These are phyloP conservation scores for Citropsis articulata DNA, from an alignment of 345 rosid species.

Conservation along the genomic window DNA sequence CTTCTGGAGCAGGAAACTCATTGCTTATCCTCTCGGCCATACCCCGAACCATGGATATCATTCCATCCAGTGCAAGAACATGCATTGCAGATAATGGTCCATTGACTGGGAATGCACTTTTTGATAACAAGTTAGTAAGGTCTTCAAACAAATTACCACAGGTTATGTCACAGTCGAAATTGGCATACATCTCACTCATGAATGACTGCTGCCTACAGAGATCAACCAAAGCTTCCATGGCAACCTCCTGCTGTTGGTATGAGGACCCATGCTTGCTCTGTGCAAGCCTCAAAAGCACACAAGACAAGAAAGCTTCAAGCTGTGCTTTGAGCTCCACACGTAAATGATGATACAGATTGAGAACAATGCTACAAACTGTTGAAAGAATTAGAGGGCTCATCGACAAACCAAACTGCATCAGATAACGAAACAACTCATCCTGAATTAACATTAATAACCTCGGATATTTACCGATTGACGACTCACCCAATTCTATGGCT, in stretches of 20 bases:
- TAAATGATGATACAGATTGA: conserved; percentile 64
- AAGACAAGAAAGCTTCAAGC: conserved; percentile 70
- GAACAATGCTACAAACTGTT: conserved; percentile 71
- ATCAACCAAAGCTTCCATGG: conserved; percentile 77
- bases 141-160: conserved; percentile 71
- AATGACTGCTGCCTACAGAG: conserved; percentile 63
- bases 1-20: conserved; percentile 35
- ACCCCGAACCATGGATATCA: conserved; percentile 51
- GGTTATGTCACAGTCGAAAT: conserved; percentile 74
- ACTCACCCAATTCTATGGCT: conserved; percentile 61
- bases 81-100: conserved; percentile 76
- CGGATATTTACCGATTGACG: conserved; percentile 52
- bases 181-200: conserved; percentile 66
- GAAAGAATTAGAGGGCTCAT: conserved; percentile 81
- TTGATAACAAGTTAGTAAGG: conserved; percentile 56
- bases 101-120: conserved; percentile 69
- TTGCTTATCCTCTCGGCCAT: conserved; percentile 60
- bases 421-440: conserved; percentile 62
- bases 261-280: conserved; percentile 70
- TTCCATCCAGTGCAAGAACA: conserved; percentile 71
- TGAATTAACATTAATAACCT: conserved; percentile 55
- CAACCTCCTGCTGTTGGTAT: conserved; percentile 80
- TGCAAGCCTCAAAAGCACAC: conserved; percentile 64
- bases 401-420: conserved; percentile 79
- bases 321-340: conserved; percentile 64